Evolutionary conservation across 495 filamentous ascomycete genomes (phyloP).

Genomic region (Peziza echinospora): DNA sequence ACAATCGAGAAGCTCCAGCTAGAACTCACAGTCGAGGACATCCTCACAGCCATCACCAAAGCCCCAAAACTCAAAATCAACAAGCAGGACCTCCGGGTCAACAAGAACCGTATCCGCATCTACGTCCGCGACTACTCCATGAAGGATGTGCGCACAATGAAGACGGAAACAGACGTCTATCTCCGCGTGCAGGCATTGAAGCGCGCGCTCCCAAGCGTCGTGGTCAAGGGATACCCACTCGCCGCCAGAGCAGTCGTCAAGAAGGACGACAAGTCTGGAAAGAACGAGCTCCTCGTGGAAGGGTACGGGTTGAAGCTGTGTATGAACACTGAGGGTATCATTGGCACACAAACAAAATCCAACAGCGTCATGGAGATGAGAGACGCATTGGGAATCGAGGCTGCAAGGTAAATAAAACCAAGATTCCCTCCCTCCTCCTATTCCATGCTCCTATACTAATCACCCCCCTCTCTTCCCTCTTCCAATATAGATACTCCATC

Average conservation of each 20-base stretch:
- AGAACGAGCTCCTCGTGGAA: conserved; percentile 61
- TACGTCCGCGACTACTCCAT: conserved; percentile 22
- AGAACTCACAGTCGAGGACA: conserved; percentile 45
- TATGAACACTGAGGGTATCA: conserved; percentile 77
- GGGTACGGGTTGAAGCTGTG: conserved; percentile 75
- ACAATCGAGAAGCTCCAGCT: conserved; percentile 59
- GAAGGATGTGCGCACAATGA: conserved; percentile 13
- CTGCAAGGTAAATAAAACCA: conserved; percentile 32
- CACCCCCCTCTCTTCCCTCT: no score
- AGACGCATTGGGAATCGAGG: conserved; percentile 93
- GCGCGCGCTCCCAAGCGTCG: conserved; percentile 53
- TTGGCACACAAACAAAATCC: conserved; percentile 45
- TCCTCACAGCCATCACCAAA: conserved; percentile 46
- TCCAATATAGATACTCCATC: conserved; percentile 11
- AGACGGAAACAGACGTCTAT: conserved; percentile 45
- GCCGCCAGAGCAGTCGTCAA: conserved; percentile 78
- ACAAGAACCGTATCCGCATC: conserved; percentile 31
- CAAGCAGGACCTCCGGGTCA: conserved; percentile 29
- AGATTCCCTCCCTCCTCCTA: neutral
- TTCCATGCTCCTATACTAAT: neutral
- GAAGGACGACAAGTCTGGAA: conserved; percentile 33
- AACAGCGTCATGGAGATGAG: conserved; percentile 83
- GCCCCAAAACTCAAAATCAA: conserved; percentile 59
- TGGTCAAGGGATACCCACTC: conserved; percentile 70
- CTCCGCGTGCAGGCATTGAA: conserved; percentile 65